phyloP scores from a whole-genome alignment of 1,284 basidiomycete species.

The Boletus mariae region DNA sequence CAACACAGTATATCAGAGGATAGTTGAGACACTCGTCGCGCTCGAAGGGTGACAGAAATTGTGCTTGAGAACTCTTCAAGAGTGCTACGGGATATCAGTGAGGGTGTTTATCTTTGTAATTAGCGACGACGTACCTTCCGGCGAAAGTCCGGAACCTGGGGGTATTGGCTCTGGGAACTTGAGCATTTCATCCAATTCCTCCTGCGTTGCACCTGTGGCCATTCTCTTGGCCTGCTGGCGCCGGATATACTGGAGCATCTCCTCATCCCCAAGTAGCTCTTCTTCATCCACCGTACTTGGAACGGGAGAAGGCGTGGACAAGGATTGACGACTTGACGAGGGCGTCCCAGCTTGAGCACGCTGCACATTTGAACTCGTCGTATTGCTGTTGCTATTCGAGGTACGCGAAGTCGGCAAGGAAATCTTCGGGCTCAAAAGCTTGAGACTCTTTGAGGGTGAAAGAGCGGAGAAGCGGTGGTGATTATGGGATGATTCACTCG shows the following conservation, averaged over 20 bases:
- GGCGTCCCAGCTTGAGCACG: constrained; percentile 57
- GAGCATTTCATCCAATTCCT: constrained; percentile 85
- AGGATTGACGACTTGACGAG: constrained; percentile 68
- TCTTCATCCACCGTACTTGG: constrained; percentile 83
- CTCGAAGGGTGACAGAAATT: constrained; percentile 81
- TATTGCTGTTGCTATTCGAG: constrained; percentile 40
- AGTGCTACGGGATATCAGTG: constrained; percentile 43
- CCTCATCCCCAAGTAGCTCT: constrained; percentile 87
- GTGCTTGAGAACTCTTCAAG: constrained; percentile 57
- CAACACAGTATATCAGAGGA: constrained; percentile 81
- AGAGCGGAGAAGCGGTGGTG: constrained; percentile 72
- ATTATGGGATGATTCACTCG: constrained; percentile 30
- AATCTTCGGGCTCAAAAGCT: constrained; percentile 74
- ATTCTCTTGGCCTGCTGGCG: constrained; percentile 88
- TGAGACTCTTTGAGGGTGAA: constrained; percentile 78
- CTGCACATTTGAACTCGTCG: constrained; percentile 48
- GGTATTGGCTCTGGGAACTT: constrained; percentile 89
- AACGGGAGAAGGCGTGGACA: constrained; percentile 78
- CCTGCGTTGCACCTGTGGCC: constrained; percentile 77
- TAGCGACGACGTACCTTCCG: constrained; percentile 55
- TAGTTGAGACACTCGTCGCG: constrained; percentile 90
- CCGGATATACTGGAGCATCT: constrained; percentile 94
- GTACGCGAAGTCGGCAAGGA: constrained; percentile 54
- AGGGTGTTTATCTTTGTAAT: constrained; percentile 3
- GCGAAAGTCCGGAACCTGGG: constrained; percentile 66